Conservation (phyloP, 2,329 filamentous ascomycete genomes). For the Penicillium italicum region DNA sequence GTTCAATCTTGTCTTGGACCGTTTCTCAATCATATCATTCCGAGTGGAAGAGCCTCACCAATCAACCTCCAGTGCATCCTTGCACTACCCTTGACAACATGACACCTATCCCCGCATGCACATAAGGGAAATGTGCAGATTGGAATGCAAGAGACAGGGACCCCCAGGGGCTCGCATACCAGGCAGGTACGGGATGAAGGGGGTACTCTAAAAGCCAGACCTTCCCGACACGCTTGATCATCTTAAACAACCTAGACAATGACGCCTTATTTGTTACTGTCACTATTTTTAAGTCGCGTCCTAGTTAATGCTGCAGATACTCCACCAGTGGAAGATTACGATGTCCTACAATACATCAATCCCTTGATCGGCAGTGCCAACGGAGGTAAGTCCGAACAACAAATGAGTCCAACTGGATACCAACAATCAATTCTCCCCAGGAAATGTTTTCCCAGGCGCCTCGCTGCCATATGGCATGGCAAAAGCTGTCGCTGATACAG, state of each 20-base stretch:
- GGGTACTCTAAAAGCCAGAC: background rate
- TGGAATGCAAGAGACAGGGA: background rate
- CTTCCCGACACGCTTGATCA: background rate
- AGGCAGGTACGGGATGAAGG: background rate
- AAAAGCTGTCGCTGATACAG: conserved; percentile 55
- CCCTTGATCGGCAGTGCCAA: conserved; percentile 54
- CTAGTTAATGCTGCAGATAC: conserved; percentile 12
- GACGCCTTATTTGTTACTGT: conserved; percentile 10
- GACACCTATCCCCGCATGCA: background rate
- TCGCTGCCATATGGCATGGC: conserved; percentile 55
- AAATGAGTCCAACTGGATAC: background rate
- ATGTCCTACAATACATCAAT: conserved; percentile 47
- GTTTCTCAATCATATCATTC: background rate
- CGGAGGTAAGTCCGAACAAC: conserved; percentile 36
- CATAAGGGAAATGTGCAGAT: background rate
- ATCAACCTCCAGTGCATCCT: background rate
- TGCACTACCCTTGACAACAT: background rate
- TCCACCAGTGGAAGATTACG: conserved; percentile 28
- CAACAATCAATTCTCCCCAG: conserved; percentile 21
- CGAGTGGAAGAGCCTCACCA: background rate
- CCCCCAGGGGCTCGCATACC: conserved; percentile 1
- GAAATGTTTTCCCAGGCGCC: conserved; percentile 57
- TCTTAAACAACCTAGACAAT: conserved; percentile 3
- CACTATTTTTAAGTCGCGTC: conserved; percentile 9
- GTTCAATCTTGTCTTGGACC: background rate